phyloP scores from a whole-genome alignment of 2,329 filamentous ascomycete species.

The Zopfia rhizophila region DNA sequence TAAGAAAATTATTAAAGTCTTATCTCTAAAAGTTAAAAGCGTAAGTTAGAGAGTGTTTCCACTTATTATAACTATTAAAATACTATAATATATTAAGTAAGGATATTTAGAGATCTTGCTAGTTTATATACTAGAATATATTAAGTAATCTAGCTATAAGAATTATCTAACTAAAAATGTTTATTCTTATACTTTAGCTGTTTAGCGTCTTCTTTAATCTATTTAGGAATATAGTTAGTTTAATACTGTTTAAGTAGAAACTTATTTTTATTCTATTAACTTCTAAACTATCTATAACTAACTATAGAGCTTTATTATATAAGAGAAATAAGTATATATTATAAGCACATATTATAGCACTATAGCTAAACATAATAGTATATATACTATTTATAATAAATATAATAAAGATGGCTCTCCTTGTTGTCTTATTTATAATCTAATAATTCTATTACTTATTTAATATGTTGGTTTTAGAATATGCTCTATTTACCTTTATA shows the following conservation, averaged over 20 bases:
- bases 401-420: slow-evolving; percentile 89
- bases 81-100: slow-evolving; percentile 83
- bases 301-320: slow-evolving; percentile 93
- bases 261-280: slow-evolving; percentile 87
- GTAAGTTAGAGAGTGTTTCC: slow-evolving; percentile 83
- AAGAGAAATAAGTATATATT: slow-evolving; percentile 92
- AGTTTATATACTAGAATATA: slow-evolving; percentile 97
- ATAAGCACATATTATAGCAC: slow-evolving; percentile 95
- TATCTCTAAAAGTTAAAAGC: slow-evolving; percentile 95
- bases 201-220: slow-evolving; percentile 90
- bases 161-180: slow-evolving; percentile 91
- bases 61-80: slow-evolving; percentile 88
- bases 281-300: slow-evolving; percentile 85
- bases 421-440: slow-evolving; percentile 93
- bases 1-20: slow-evolving; percentile 86
- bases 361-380: slow-evolving; percentile 97
- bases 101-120: slow-evolving; percentile 90
- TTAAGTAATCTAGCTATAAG: slow-evolving; percentile 94
- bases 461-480: slow-evolving; percentile 70
- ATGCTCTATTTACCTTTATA: slow-evolving; percentile 58
- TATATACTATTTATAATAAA: slow-evolving; percentile 97
- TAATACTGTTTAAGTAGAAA: slow-evolving; percentile 81
- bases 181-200: slow-evolving; percentile 85
- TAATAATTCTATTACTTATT: slow-evolving; percentile 96
- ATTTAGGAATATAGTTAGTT: slow-evolving; percentile 87